Percentiles rank a stretch among this genome's conserved stretches.
Evolutionary conservation across 768 basidiomycete genomes (phyloP).

Genomic region (Hortiboletus flavorubellus): DNA sequence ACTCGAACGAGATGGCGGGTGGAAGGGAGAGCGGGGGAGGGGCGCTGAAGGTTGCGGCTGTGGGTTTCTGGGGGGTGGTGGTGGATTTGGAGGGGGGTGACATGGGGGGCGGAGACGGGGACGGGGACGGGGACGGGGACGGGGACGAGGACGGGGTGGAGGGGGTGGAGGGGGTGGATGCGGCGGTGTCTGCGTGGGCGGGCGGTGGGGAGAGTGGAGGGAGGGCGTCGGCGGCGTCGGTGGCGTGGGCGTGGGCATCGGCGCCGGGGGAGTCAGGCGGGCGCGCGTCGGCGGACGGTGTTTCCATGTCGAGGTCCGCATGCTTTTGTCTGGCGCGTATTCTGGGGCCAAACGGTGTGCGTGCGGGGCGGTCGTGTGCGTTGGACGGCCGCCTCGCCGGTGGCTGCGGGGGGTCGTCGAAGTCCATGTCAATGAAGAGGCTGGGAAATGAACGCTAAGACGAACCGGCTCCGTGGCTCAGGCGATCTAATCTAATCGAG

Average conservation of each 20-base stretch:
- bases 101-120: too few relatives aligned
- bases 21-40: conserved; percentile 43
- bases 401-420: conserved; percentile 8
- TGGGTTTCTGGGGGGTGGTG: neutral
- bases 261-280: conserved; percentile 1
- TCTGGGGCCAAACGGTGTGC: conserved; percentile 23
- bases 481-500: conserved; percentile 18
- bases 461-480: neutral
- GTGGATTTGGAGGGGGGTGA: too few relatives aligned
- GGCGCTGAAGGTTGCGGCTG: conserved; percentile 5
- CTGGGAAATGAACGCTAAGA: neutral
- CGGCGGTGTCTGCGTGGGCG: too few relatives aligned
- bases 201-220: neutral
- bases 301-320: too few relatives aligned
- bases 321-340: conserved; percentile 15
- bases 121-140: too few relatives aligned
- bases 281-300: too few relatives aligned
- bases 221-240: too few relatives aligned
- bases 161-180: too few relatives aligned
- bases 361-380: conserved; percentile 21
- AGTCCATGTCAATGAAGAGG: conserved; percentile 13
- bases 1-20: conserved; percentile 54
- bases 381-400: conserved; percentile 6
- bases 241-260: too few relatives aligned
- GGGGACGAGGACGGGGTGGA: too few relatives aligned